Base-by-base conservation (phyloP, 2,329 filamentous ascomycete genomes). In the Madurella fahalii region DNA sequence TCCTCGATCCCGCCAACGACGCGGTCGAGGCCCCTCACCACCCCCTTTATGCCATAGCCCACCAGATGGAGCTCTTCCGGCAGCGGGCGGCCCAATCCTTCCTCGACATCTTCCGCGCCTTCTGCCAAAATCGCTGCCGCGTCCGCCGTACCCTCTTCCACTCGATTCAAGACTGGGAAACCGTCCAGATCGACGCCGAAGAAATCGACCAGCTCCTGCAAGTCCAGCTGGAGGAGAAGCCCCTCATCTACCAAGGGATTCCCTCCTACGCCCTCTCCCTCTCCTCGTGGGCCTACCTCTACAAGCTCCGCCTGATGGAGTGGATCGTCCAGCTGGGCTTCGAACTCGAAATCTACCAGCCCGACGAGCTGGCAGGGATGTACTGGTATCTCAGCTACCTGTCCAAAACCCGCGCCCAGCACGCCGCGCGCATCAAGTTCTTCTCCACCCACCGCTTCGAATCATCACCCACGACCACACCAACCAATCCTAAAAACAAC, bases 311-410 rank as follows among this genome's bases (percentile, higher is more conserved):
- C 31, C 83, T 93, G 65, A 90, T 96, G 79, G 87, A 93, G 67
- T 87, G 85, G 77, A 86, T 95, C 44, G 79, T 96, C 15, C 89
- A 96, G 66, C 83, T 96, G 32, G 94, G 95, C 12, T 97, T 99
- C 69, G 94, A 99, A 71, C 84, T 96, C 12, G 86, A 93, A 42
- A 82, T 96, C 9, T 97, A 97, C 70, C 85, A 93, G 50, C 79
- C 84, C 0, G 87, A 95, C 68, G 94, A 99, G 69, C 77, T 94
- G 9, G 81, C 85, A 0, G 85, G 84, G 20, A 95, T 96, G 88
- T 97, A 97, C 70, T 94, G 88, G 84, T 91, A 96, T 68, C 74
- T 96, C 59, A 82, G 89, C 62, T 82, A 89, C 72, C 74, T 95
- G 56, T 76, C 87, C 65, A 81, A 85, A 67, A 82, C 86, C 52